phyloP scores from a whole-genome alignment of 75 land plant genomes.

The Gnetum montanum region DNA sequence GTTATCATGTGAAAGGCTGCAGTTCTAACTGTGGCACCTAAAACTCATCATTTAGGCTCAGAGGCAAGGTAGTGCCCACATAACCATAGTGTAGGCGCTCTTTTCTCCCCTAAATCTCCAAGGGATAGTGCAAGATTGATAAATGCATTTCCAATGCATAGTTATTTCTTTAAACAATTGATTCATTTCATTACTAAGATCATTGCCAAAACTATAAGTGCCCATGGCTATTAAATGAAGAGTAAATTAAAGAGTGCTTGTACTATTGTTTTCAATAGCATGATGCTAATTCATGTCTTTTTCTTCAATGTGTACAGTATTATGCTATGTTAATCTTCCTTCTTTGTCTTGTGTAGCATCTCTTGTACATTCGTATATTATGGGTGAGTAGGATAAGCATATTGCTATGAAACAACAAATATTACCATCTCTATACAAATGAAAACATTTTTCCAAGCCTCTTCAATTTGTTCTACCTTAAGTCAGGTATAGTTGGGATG shows the following conservation, averaged over 20 bases:
- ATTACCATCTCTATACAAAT: conserved; percentile 87
- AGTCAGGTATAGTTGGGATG: too few relatives aligned
- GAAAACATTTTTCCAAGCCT: conserved; percentile 78
- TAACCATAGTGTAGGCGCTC: too few relatives aligned
- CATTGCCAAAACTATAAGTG: background rate
- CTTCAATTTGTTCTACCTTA: conserved; percentile 77
- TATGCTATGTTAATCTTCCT: conserved; percentile 25
- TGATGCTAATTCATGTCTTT: background rate
- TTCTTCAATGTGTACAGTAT: background rate
- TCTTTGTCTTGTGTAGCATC: conserved; percentile 28
- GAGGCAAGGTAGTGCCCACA: too few relatives aligned
- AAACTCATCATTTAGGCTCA: too few relatives aligned
- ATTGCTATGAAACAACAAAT: conserved; percentile 78
- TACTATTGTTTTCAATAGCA: background rate
- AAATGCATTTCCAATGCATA: too few relatives aligned
- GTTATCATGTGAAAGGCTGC: too few relatives aligned
- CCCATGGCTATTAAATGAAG: background rate
- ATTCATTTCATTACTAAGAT: too few relatives aligned
- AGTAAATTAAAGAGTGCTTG: background rate
- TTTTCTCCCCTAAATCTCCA: too few relatives aligned
- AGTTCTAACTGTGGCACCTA: too few relatives aligned
- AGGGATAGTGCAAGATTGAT: too few relatives aligned
- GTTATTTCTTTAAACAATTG: too few relatives aligned
- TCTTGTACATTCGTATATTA: conserved; percentile 53
- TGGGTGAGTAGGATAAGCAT: conserved; percentile 73